Conservation (phyloP, 75 land plant genomes). For the Cunninghamia lanceolata region DNA sequence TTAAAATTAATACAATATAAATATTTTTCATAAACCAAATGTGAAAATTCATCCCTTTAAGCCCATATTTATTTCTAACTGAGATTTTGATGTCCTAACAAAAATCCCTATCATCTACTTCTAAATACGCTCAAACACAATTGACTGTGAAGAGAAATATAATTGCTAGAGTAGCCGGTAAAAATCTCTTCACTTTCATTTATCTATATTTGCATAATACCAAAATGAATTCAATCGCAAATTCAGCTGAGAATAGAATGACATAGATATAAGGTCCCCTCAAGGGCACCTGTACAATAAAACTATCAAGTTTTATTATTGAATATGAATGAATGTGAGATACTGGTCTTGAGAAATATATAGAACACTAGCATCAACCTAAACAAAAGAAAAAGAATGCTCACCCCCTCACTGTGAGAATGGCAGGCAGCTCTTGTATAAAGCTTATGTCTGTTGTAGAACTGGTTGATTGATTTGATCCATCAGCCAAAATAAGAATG, state of each 20-base stretch:
- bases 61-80: too few relatives aligned
- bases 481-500: conserved; percentile 10
- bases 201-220: not conserved
- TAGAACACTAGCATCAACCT: conserved; percentile 1
- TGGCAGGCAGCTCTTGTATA: not conserved
- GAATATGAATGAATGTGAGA: conserved; percentile 10
- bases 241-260: not conserved
- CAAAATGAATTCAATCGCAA: not conserved
- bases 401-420: not conserved
- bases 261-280: conserved; percentile 1
- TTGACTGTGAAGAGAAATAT: not conserved
- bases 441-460: not conserved
- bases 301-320: not conserved
- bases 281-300: not conserved
- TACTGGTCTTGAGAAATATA: conserved; percentile 3
- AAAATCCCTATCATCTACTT: not conserved
- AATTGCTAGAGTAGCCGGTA: not conserved
- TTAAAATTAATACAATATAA: too few relatives aligned
- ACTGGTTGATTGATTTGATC: not conserved
- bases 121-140: not conserved
- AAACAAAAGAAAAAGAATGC: conserved; percentile 7
- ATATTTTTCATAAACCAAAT: too few relatives aligned
- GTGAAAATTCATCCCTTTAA: too few relatives aligned
- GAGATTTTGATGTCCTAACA: not conserved
- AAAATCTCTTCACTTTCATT: not conserved